These are phyloP conservation scores for Eucalyptus erythrocorys DNA, from an alignment of 345 rosid species.

Conservation along the genomic window DNA sequence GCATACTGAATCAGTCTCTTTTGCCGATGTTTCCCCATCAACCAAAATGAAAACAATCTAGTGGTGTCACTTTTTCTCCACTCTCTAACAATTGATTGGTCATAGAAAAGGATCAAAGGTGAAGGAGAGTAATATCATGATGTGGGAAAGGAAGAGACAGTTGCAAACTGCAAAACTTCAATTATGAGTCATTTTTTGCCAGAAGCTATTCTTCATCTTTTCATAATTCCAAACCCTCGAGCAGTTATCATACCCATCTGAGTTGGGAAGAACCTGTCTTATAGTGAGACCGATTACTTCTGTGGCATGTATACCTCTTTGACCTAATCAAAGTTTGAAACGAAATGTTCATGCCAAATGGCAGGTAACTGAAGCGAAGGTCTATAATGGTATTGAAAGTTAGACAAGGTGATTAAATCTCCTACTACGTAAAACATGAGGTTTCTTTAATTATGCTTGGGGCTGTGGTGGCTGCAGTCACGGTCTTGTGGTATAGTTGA, in stretches of 20 bases:
- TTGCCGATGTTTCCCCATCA: neutral
- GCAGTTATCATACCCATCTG: neutral
- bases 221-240: neutral
- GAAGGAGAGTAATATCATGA: neutral
- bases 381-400: neutral
- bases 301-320: neutral
- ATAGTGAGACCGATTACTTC: neutral
- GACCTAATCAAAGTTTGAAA: neutral
- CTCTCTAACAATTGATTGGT: neutral
- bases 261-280: neutral
- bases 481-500: neutral
- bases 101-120: neutral
- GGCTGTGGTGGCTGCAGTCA: neutral
- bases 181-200: neutral
- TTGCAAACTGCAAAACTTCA: neutral
- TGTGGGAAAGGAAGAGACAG: neutral
- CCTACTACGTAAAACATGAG: neutral
- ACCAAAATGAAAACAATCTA: neutral
- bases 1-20: neutral
- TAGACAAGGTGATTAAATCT: neutral
- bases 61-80: neutral
- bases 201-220: neutral
- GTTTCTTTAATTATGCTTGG: neutral
- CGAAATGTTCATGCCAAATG: neutral
- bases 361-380: neutral